Evolutionary conservation across 352 stramenopile genomes (phyloP).

Genomic region (Pythium plurisporium): DNA sequence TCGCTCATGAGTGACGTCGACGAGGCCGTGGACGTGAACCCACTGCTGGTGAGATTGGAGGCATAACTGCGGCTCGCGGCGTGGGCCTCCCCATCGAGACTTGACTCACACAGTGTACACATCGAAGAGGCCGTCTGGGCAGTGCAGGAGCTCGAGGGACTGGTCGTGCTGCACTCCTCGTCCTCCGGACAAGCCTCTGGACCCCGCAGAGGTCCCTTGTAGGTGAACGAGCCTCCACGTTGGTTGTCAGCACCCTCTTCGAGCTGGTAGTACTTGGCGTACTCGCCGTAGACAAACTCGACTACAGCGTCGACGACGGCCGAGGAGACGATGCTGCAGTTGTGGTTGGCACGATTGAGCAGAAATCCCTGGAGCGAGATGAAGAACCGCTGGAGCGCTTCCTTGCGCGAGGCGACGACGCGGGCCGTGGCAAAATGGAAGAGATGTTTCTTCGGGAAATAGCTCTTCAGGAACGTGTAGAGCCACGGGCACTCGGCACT

Average conservation of each 20-base stretch:
- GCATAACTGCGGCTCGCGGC: conserved; percentile 18
- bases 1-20: conserved; percentile 24
- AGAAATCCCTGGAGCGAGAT: conserved; percentile 50
- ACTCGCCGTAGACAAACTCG: conserved; percentile 61
- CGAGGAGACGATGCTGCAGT: conserved; percentile 33
- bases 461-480: conserved; percentile 70
- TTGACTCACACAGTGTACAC: conserved; percentile 38
- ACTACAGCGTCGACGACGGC: conserved; percentile 43
- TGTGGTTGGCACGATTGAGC: conserved; percentile 56
- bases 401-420: conserved; percentile 40
- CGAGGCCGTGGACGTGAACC: background rate
- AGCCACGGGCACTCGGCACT: conserved; percentile 65
- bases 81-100: conserved; percentile 42
- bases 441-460: conserved; percentile 67
- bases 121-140: background rate
- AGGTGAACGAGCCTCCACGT: conserved; percentile 1
- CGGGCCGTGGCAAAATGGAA: conserved; percentile 45
- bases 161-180: conserved; percentile 27
- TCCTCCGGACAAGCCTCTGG: conserved; percentile 24
- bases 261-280: conserved; percentile 42
- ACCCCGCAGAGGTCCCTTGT: conserved; percentile 2
- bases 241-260: conserved; percentile 19
- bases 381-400: conserved; percentile 58
- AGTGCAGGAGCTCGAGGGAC: background rate
- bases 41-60: background rate